phyloP scores from a whole-genome alignment of 164 flowering plant species.

The Chloranthus sessilifolius region DNA sequence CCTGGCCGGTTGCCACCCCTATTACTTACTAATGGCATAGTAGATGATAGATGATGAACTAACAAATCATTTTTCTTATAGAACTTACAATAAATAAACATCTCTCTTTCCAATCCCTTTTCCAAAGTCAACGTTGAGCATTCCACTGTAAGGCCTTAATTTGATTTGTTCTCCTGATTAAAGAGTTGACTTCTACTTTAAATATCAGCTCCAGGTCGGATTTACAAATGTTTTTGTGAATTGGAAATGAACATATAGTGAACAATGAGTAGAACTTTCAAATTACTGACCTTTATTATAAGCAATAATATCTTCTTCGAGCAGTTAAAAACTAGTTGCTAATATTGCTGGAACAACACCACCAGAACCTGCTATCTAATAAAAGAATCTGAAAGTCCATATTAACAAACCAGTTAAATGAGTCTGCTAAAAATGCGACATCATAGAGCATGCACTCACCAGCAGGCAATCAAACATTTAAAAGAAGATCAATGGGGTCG shows the following conservation, averaged over 20 bases:
- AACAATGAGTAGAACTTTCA: not conserved
- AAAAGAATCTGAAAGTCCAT: constrained; percentile 59
- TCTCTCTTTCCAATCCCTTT: constrained; percentile 82
- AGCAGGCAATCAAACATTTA: too few species aligned
- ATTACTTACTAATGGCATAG: not conserved
- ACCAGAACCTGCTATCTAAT: constrained; percentile 95
- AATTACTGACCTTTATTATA: constrained; percentile 70
- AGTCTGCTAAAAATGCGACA: not conserved
- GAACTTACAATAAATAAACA: constrained; percentile 89
- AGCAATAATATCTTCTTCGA: constrained; percentile 93
- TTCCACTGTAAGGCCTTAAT: constrained; percentile 84
- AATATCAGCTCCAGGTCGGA: not conserved
- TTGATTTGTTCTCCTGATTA: constrained; percentile 69
- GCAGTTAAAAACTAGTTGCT: constrained; percentile 93
- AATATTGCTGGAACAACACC: constrained; percentile 98
- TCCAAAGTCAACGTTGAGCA: constrained; percentile 91
- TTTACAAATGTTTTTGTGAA: not conserved
- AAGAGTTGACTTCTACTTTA: not conserved
- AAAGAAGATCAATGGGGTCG: too few species aligned
- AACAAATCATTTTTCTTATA: constrained; percentile 1
- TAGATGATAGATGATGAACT: constrained; percentile 2
- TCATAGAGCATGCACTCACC: too few species aligned
- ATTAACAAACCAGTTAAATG: constrained; percentile 5
- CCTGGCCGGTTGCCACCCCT: too few species aligned
- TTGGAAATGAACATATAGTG: constrained; percentile 4